Evolutionary conservation across 495 filamentous ascomycete species (phyloP).

Genomic region (Penicillium lagena): DNA sequence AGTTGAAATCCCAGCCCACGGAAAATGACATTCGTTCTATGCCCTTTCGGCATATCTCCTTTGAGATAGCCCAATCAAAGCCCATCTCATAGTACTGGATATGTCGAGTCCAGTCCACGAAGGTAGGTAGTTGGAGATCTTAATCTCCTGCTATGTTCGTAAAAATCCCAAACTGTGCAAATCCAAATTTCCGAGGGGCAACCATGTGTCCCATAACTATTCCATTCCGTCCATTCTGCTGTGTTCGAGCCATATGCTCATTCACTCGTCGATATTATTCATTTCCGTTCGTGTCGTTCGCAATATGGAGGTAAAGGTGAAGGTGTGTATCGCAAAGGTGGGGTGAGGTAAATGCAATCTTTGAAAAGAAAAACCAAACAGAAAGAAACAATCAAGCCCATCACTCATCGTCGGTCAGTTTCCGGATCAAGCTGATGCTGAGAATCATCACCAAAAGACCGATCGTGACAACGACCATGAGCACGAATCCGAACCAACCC

Average conservation of each 20-base stretch:
- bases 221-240: conserved; percentile 6
- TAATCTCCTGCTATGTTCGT: conserved; percentile 16
- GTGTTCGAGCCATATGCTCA: conserved; percentile 7
- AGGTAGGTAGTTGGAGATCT: conserved; percentile 2
- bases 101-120: too few species aligned
- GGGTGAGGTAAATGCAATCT: conserved; percentile 2
- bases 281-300: conserved; percentile 25
- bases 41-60: not conserved
- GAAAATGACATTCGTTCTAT: conserved; percentile 2
- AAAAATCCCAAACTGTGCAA: conserved; percentile 13
- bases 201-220: conserved; percentile 5
- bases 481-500: conserved; percentile 91
- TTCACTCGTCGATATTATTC: conserved; percentile 24
- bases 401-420: conserved; percentile 45
- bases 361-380: conserved; percentile 12
- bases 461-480: conserved; percentile 90
- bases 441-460: conserved; percentile 93
- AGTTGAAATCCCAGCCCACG: not conserved
- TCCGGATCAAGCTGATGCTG: conserved; percentile 67
- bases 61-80: too few species aligned
- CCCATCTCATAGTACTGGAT: too few species aligned
- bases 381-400: not conserved
- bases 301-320: conserved; percentile 13
- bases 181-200: conserved; percentile 8
- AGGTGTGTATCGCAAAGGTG: conserved; percentile 6